phyloP scores from a whole-genome alignment of 441 rosid species.

The Sinapis alba region DNA sequence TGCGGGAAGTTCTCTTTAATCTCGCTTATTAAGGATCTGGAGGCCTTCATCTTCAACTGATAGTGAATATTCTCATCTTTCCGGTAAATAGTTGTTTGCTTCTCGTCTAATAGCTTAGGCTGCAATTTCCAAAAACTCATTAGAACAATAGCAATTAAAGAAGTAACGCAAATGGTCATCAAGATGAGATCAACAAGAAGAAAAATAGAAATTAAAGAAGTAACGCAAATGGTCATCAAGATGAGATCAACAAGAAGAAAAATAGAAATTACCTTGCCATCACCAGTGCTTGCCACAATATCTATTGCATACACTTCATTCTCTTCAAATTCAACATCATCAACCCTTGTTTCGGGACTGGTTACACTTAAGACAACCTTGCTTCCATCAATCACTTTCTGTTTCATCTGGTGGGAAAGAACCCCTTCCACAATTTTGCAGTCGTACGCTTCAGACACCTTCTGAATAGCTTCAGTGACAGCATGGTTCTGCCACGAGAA shows the following conservation, averaged over 20 bases:
- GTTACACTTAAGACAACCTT: constrained; percentile 74
- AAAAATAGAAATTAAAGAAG: neutral
- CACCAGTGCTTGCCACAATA: no score
- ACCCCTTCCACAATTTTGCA: constrained; percentile 98
- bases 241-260: constrained; percentile 3
- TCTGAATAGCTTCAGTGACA: constrained; percentile 91
- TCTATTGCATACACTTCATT: no score
- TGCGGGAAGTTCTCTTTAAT: constrained; percentile 74
- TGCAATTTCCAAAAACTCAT: constrained; percentile 41
- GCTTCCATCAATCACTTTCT: constrained; percentile 83
- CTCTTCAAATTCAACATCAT: constrained; percentile 41
- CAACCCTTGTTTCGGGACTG: constrained; percentile 85
- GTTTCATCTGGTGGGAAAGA: constrained; percentile 91
- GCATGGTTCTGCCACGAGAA: constrained; percentile 76
- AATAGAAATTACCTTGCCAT: neutral
- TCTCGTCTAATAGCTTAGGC: constrained; percentile 95
- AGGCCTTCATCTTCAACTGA: constrained; percentile 95
- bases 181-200: no score
- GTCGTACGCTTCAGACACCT: constrained; percentile 92
- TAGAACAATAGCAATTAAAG: neutral
- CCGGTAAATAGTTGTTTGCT: constrained; percentile 86
- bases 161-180: no score
- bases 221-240: neutral
- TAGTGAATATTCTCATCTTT: constrained; percentile 79
- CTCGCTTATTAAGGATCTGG: constrained; percentile 92